These are phyloP conservation scores for Quercus tomentella DNA, from an alignment of 331 rosid species.

Conservation along the genomic window DNA sequence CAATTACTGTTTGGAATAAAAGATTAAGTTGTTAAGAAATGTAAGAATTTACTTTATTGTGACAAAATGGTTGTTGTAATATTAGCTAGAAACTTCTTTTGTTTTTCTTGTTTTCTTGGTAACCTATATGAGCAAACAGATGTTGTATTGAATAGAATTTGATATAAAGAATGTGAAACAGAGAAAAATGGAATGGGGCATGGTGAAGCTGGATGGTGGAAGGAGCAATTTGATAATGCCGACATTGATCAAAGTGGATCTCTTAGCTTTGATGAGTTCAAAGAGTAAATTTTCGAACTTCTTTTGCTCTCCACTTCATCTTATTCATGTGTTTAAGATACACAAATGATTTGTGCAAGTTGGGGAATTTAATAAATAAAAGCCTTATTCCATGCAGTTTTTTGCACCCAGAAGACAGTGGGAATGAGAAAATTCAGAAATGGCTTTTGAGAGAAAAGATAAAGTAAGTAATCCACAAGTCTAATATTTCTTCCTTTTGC, in stretches of 20 bases:
- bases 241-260: slow-evolving; percentile 52
- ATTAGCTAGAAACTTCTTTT: background rate
- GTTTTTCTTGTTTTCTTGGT: background rate
- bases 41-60: no score
- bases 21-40: background rate
- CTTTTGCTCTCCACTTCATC: no score
- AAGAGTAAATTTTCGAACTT: slow-evolving; percentile 39
- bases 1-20: background rate
- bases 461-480: slow-evolving; percentile 30
- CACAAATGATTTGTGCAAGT: background rate
- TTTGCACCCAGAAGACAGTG: slow-evolving; percentile 81
- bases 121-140: background rate
- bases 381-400: slow-evolving; percentile 37
- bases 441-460: slow-evolving; percentile 67
- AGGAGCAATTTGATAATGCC: slow-evolving; percentile 50
- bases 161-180: slow-evolving; percentile 24
- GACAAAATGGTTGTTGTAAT: no score
- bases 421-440: slow-evolving; percentile 34
- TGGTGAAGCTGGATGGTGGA: slow-evolving; percentile 93
- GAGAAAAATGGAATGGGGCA: slow-evolving; percentile 46
- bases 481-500: background rate
- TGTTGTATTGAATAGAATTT: background rate
- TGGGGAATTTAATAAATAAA: background rate
- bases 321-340: background rate
- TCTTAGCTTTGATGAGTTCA: slow-evolving; percentile 60